phyloP scores from a whole-genome alignment of 1,284 basidiomycete species.

The Vanrija pseudolonga region DNA sequence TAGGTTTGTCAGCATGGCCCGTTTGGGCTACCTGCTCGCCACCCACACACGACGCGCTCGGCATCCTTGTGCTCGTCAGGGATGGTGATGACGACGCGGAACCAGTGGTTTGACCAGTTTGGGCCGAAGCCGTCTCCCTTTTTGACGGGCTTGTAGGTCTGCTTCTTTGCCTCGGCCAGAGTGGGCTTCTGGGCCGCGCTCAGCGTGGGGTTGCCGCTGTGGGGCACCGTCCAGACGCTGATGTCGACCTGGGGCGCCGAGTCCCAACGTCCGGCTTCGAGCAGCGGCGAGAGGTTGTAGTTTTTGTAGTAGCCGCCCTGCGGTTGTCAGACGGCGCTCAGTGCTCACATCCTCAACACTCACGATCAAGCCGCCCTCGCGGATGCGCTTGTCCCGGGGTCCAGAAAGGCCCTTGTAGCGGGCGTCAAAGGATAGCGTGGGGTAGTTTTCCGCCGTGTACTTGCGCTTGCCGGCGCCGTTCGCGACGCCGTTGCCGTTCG shows the following conservation, averaged over 20 bases:
- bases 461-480: neutral
- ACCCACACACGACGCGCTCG: conserved; percentile 71
- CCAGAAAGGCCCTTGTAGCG: neutral
- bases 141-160: neutral
- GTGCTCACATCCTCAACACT: neutral
- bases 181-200: conserved; percentile 64
- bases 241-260: conserved; percentile 62
- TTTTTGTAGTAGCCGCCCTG: neutral
- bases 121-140: conserved; percentile 11
- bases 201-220: no score
- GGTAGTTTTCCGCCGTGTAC: neutral
- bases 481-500: neutral
- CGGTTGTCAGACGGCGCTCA: neutral
- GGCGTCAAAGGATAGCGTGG: neutral
- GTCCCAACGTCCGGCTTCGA: conserved; percentile 59
- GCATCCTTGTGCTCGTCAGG: conserved; percentile 62
- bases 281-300: conserved; percentile 67
- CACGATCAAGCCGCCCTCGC: neutral
- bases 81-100: conserved; percentile 64
- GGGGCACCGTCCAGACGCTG: conserved; percentile 77
- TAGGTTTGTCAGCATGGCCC: neutral
- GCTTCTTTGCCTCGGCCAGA: conserved; percentile 64
- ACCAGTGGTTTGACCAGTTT: conserved; percentile 74
- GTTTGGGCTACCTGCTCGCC: neutral
- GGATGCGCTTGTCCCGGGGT: neutral